Percentiles rank a stretch among this genome's conserved stretches.
These are phyloP conservation scores for Neofusicoccum kwambonambiense DNA, from an alignment of 2,329 filamentous ascomycete species.

Conservation along the genomic window DNA sequence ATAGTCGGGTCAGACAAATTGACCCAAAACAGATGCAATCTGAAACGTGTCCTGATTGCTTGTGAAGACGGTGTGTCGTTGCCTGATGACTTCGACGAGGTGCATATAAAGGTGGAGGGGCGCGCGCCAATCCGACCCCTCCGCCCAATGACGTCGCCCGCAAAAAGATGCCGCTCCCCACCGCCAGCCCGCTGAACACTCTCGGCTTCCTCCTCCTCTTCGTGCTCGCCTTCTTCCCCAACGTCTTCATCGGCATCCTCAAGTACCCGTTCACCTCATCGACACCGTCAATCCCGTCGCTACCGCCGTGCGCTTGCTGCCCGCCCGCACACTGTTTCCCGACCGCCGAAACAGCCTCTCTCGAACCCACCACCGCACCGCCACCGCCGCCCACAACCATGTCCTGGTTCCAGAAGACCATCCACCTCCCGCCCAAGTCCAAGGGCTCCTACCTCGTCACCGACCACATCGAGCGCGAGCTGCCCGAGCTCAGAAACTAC, in stretches of 20 bases:
- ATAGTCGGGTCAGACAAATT: neutral
- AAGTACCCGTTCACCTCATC: conserved; percentile 36
- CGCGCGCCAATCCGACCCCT: neutral
- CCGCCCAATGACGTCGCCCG: conserved; percentile 17
- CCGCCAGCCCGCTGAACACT: conserved; percentile 38
- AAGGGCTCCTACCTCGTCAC: conserved; percentile 91
- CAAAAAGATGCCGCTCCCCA: conserved; percentile 20
- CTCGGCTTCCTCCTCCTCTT: conserved; percentile 50
- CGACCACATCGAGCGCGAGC: conserved; percentile 64
- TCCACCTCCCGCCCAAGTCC: conserved; percentile 72
- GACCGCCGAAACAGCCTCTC: conserved; percentile 21
- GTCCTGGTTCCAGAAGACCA: conserved; percentile 81
- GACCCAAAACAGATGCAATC: neutral
- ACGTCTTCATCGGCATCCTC: conserved; percentile 42
- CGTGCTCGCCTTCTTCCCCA: conserved; percentile 52
- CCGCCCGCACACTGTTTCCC: conserved; percentile 29
- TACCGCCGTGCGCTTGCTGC: conserved; percentile 33
- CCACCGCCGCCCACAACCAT: conserved; percentile 39
- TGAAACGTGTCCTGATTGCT: conserved; percentile 3
- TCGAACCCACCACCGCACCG: conserved; percentile 29
- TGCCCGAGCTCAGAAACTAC: conserved; percentile 81
- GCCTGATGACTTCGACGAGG: neutral
- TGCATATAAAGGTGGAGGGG: conserved; percentile 4
- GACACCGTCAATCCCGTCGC: conserved; percentile 19
- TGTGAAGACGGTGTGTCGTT: neutral